Conservation (phyloP, 768 basidiomycete species). For the Collybia sordida region DNA sequence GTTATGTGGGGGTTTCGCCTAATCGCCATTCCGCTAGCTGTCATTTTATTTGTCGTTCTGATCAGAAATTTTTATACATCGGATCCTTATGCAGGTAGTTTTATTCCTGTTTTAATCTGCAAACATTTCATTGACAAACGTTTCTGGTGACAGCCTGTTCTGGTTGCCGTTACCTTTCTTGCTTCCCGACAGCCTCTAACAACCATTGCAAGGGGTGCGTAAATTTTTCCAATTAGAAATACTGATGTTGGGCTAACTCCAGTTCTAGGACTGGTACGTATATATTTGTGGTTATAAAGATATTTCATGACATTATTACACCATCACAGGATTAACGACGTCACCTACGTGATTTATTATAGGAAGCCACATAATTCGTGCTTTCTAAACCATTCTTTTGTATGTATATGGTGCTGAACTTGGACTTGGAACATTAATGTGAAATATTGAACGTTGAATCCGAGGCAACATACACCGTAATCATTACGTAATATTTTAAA, state of each 20-base stretch:
- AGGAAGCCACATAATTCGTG: no score
- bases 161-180: constrained; percentile 89
- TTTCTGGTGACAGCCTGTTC: constrained; percentile 57
- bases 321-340: no score
- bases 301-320: no score
- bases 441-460: no score
- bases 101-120: constrained; percentile 7
- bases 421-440: no score
- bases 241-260: neutral
- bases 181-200: constrained; percentile 76
- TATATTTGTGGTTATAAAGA: neutral
- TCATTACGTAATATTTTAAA: no score
- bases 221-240: neutral
- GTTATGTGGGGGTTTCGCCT: constrained; percentile 76
- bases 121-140: neutral
- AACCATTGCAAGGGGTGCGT: constrained; percentile 64
- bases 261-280: constrained; percentile 16
- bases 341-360: no score
- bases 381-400: no score
- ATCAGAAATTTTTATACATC: constrained; percentile 87
- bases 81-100: constrained; percentile 79
- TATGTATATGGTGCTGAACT: no score
- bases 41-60: constrained; percentile 82
- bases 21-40: constrained; percentile 68
- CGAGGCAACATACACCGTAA: no score